These are phyloP conservation scores for Nigrograna mackinnonii DNA, from an alignment of 2,329 filamentous ascomycete species.

Conservation along the genomic window DNA sequence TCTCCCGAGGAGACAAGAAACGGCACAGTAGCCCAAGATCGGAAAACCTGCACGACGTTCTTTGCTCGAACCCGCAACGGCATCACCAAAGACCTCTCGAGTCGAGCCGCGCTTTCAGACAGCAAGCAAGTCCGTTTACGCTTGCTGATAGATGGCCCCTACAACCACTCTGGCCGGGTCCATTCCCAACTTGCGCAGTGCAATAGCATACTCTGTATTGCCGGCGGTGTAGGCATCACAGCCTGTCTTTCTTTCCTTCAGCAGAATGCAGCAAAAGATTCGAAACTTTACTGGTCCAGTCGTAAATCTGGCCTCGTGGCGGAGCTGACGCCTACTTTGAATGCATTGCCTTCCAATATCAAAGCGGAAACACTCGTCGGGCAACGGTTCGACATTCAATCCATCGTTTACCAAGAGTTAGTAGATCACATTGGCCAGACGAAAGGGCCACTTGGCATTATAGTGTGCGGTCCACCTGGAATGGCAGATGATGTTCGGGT, in stretches of 20 bases:
- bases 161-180: slow-evolving; percentile 37
- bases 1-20: too few species aligned
- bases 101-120: background rate
- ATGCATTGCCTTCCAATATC: slow-evolving; percentile 21
- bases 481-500: slow-evolving; percentile 47
- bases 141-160: background rate
- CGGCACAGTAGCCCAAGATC: background rate
- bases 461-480: slow-evolving; percentile 46
- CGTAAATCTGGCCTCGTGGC: slow-evolving; percentile 5
- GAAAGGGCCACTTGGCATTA: too few species aligned
- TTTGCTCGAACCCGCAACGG: slow-evolving; percentile 5
- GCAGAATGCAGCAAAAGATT: slow-evolving; percentile 23
- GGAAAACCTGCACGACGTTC: slow-evolving; percentile 6
- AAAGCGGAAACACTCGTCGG: slow-evolving; percentile 27
- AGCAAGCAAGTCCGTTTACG: background rate
- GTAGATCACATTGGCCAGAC: slow-evolving; percentile 29
- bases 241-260: slow-evolving; percentile 43
- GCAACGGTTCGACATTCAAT: slow-evolving; percentile 33
- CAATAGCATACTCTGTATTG: slow-evolving; percentile 46
- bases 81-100: slow-evolving; percentile 3
- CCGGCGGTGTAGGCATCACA: slow-evolving; percentile 55
- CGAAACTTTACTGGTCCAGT: slow-evolving; percentile 10
- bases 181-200: slow-evolving; percentile 43
- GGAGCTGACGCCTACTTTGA: slow-evolving; percentile 20
- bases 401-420: slow-evolving; percentile 34